Percentiles rank a stretch among this genome's conserved stretches.
Conservation (phyloP, 768 basidiomycete genomes). For the Mycena maculata region DNA sequence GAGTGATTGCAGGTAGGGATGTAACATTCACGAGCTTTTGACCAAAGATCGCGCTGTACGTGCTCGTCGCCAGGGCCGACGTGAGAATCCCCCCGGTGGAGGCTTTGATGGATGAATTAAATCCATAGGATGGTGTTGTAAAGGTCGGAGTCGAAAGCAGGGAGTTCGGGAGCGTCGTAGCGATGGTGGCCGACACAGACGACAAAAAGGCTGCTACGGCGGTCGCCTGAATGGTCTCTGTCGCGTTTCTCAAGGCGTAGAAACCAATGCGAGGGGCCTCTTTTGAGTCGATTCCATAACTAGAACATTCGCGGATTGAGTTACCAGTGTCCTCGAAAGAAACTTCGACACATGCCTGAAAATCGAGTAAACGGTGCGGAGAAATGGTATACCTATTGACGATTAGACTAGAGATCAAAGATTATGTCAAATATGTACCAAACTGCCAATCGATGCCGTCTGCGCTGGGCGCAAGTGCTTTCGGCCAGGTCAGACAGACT, state of each 20-base stretch:
- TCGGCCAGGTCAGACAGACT: slow-evolving; percentile 82
- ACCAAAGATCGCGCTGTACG: slow-evolving; percentile 71
- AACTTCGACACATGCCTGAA: slow-evolving; percentile 65
- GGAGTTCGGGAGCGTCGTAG: slow-evolving; percentile 79
- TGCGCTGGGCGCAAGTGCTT: slow-evolving; percentile 69
- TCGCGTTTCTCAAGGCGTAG: slow-evolving; percentile 67
- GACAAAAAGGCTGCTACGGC: slow-evolving; percentile 65
- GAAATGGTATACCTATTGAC: slow-evolving; percentile 67
- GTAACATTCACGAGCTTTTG: slow-evolving; percentile 57
- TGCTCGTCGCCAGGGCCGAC: slow-evolving; percentile 76
- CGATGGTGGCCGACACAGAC: slow-evolving; percentile 69
- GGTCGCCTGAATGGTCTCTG: slow-evolving; percentile 53
- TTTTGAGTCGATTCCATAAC: slow-evolving; percentile 78
- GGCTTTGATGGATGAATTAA: slow-evolving; percentile 75
- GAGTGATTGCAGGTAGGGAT: slow-evolving; percentile 58
- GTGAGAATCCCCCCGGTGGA: slow-evolving; percentile 64
- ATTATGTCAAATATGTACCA: slow-evolving; percentile 52
- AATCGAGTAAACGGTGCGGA: slow-evolving; percentile 82
- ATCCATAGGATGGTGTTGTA: slow-evolving; percentile 71
- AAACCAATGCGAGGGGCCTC: slow-evolving; percentile 86
- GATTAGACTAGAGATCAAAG: not conserved
- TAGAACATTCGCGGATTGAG: slow-evolving; percentile 38
- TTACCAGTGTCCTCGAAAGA: not conserved
- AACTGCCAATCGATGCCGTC: slow-evolving; percentile 90
- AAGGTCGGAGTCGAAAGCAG: slow-evolving; percentile 72